Percentiles rank a stretch among this genome's conserved stretches.
Conservation (phyloP, 495 filamentous ascomycete genomes). For the Trichodelitschia bisporula region DNA sequence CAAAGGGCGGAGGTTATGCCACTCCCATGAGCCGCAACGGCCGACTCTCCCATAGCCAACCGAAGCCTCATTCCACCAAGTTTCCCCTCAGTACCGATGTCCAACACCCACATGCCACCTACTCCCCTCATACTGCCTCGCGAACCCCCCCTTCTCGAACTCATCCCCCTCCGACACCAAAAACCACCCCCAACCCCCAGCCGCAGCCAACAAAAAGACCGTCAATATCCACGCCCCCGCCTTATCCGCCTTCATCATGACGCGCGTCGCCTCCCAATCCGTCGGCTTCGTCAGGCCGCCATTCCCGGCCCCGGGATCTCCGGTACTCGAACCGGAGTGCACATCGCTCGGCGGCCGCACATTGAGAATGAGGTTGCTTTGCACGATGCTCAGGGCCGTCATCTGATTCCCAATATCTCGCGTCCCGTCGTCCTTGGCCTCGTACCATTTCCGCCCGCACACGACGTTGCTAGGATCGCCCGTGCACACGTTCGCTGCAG, state of each 20-base stretch:
- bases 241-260: slow-evolving; percentile 1
- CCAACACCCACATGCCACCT: too few species aligned
- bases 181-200: too few species aligned
- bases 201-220: too few species aligned
- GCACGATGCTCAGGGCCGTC: slow-evolving; percentile 3
- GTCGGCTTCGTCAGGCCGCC: too few species aligned
- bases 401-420: slow-evolving; percentile 3
- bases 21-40: too few species aligned
- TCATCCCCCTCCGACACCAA: too few species aligned
- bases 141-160: too few species aligned
- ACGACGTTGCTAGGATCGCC: slow-evolving; percentile 1
- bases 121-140: too few species aligned
- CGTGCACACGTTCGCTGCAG: slow-evolving; percentile 2
- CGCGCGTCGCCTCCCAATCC: background rate
- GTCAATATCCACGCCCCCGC: slow-evolving; percentile 1
- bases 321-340: background rate
- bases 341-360: background rate
- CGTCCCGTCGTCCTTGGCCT: background rate
- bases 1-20: too few species aligned
- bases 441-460: slow-evolving; percentile 2
- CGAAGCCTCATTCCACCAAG: too few species aligned
- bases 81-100: too few species aligned
- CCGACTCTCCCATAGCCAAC: too few species aligned
- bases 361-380: background rate
- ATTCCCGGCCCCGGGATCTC: slow-evolving; percentile 3